Evolutionary conservation across 768 basidiomycete species (phyloP), one percentile per base, ranked within the genome.

Genomic region (Suillus ampliporus): DNA sequence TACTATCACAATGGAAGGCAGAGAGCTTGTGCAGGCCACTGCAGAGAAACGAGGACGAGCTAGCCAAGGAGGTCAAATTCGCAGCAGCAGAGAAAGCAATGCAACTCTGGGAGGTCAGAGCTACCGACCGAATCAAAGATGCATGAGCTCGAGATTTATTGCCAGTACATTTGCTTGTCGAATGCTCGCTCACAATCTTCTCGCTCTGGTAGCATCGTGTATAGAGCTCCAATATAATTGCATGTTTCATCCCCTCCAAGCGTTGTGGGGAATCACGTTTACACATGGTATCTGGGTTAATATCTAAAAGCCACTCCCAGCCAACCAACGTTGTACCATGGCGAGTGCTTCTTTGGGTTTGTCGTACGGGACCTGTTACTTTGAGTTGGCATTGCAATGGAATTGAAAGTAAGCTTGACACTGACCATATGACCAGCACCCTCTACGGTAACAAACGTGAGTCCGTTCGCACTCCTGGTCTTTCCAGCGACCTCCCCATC

Each of bases 361-460:
- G 65, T 91, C 86, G 66, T 85, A 87, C 3, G 89, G 88, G 28
- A 83, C 85, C 85, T 85, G 43, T 38, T 2, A 47, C 28, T 21
- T 14, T 28, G 34, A 28, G 6, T 73, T 44, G 68, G 59, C 40
- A 38, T n/a, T 38, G 13, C 11, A 31, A 40, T 4, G 26, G n/a
- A 43, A 2, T 38, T 19, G 38, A 19, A 28, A 6, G 17, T 40
- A 10, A 40, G 23, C 11, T 53, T 40, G 11, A 21, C 6, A 68
- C 78, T 38, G 38, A 89, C 89, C 89, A 90, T 90, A 75, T 94
- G 92, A 23, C 92, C 91, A 26, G 91, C 92, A 3, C 83, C 88
- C 23, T 83, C 71, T 40, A 91, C 70, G 4, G 88, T 90, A 15
- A 83, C 85, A 72, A 87, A 91, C 47, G 88, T 90, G 57, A 95